Evolutionary conservation across 805 yeast genomes (phyloP), one percentile per base, ranked within the genome.

Genomic region (Cephaloascus albidus): DNA sequence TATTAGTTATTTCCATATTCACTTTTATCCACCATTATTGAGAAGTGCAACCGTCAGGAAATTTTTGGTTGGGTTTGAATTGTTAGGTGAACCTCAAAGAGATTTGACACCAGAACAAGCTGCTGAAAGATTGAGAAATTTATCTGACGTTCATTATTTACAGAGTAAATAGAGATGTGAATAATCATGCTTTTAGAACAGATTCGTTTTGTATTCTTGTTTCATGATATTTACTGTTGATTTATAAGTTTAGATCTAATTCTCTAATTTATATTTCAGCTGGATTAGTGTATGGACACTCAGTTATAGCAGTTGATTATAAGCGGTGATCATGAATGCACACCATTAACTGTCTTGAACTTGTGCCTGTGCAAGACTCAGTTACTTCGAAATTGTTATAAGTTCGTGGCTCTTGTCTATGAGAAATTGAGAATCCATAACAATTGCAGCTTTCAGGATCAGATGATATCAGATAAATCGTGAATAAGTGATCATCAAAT

Each of bases 11-110:
- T 76, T 83, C 55, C 85, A 81, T 48, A 74, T 82, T 72, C 87
- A 82, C 57, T 82, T 82, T 59, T 82, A 83, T 53, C 89, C 90
- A 35, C 90, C 90, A 5, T 64, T 82, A 46, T 65, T 82, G 48
- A 68, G 89, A 43, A 74, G 83, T 8, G 87, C 90, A 15, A 76
- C 87, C 0, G 87, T 82, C 12, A 72, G 78, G 53, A 82, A 82
- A 58, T 82, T 82, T 60, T 65, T 80, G 50, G 90, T 82, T 20
- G 90, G 89, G 2, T 81, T 78, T 48, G 85, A 78, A 57, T 68
- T 77, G 60, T 57, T 72, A 45, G 83, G 81, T 20, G 82, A 78
- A 54, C 77, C 88, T 23, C 89, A 82, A 58, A 62, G 85, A 45
- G 85, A 78, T 50, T 62, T 78, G 50, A 78, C 85, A 5, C 72